phyloP scores from a whole-genome alignment of 495 filamentous ascomycete species.

The Clavariopsis aquatica region DNA sequence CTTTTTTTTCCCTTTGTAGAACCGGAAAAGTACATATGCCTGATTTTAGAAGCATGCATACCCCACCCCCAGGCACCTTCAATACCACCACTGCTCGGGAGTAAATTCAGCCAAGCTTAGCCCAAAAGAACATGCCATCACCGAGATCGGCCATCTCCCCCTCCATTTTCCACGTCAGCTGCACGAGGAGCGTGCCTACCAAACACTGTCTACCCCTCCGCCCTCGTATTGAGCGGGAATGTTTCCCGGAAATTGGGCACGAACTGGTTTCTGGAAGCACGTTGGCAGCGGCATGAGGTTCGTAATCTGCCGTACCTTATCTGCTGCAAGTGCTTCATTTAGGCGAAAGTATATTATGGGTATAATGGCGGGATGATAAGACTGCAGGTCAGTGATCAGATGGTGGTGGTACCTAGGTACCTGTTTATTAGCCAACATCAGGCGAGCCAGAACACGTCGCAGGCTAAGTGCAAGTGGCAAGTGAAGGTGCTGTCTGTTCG shows the following conservation, averaged over 20 bases:
- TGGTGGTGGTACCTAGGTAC: not conserved
- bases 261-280: not conserved
- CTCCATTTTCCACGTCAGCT: not conserved
- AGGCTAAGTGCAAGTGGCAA: not conserved
- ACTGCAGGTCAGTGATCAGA: not conserved
- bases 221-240: not conserved
- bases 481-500: not conserved
- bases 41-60: too few relatives aligned
- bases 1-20: too few relatives aligned
- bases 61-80: too few relatives aligned
- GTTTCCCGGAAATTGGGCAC: not conserved
- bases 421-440: slow-evolving; percentile 2
- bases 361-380: slow-evolving; percentile 1
- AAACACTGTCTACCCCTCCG: not conserved
- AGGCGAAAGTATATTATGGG: not conserved
- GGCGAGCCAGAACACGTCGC: not conserved
- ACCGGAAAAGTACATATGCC: too few relatives aligned
- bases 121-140: too few relatives aligned
- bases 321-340: not conserved
- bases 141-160: not conserved
- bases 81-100: too few relatives aligned
- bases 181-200: not conserved
- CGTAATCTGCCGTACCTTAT: not conserved
- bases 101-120: not conserved
- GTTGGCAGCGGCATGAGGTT: not conserved